phyloP scores from a whole-genome alignment of 805 yeast species.

The Myxozyma monticola region DNA sequence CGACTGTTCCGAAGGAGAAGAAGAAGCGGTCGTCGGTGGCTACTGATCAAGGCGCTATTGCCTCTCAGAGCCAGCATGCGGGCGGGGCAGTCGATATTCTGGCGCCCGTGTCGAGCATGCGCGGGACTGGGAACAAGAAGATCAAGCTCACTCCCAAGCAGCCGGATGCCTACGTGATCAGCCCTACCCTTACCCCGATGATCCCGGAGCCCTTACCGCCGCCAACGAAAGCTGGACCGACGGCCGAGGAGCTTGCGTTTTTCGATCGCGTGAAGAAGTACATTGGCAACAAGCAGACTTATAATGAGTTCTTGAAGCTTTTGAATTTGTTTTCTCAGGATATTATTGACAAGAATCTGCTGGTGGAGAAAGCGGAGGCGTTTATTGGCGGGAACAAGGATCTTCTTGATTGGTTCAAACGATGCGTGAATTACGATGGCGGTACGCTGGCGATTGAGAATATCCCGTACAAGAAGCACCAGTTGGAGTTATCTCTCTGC shows the following conservation, averaged over 20 bases:
- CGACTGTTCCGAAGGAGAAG: constrained; percentile 38
- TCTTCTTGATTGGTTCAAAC: constrained; percentile 85
- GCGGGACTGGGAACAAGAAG: constrained; percentile 22
- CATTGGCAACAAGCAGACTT: constrained; percentile 83
- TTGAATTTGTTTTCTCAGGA: constrained; percentile 87
- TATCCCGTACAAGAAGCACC: constrained; percentile 83
- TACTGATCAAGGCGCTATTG: constrained; percentile 1
- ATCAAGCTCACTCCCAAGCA: constrained; percentile 25
- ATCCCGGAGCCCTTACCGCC: constrained; percentile 75
- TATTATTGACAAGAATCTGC: constrained; percentile 75
- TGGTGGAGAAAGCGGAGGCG: constrained; percentile 80
- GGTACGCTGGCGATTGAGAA: constrained; percentile 85
- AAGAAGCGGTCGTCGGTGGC: constrained; percentile 29
- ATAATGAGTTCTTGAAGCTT: constrained; percentile 88
- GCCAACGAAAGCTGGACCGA: constrained; percentile 54
- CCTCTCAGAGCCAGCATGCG: neutral
- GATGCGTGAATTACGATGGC: constrained; percentile 85
- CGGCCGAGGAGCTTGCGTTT: constrained; percentile 82
- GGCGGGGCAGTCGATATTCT: constrained; percentile 3
- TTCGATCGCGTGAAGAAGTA: constrained; percentile 90
- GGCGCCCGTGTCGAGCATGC: constrained; percentile 14
- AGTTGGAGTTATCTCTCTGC: constrained; percentile 83
- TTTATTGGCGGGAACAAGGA: constrained; percentile 82
- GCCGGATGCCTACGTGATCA: constrained; percentile 31
- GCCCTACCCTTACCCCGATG: constrained; percentile 78